Evolutionary conservation across 768 basidiomycete genomes (phyloP), one percentile per base, ranked within the genome.

Genomic region (Inosperma sp.): DNA sequence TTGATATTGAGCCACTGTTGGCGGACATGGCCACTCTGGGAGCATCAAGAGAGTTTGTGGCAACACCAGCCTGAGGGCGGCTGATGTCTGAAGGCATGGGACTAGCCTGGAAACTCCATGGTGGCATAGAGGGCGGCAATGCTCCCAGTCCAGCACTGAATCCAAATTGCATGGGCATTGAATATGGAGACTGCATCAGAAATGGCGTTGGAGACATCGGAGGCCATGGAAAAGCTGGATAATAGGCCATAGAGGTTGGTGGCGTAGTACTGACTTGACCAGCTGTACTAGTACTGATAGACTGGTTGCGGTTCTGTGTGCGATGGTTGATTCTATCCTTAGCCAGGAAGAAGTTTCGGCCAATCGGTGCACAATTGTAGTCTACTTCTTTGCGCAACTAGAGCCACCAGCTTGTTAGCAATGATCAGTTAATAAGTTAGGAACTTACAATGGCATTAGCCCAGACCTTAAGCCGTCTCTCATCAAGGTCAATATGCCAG

Each of bases 401-500:
- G 12, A 7, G 19, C 8, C 19, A 27, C 14, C 40, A 43, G n/a
- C 29, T 25, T 25, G 7, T 47, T 17, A 4, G 25, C 19, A 19
- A 23, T 19, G 27, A 16, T 13, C 7, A 51, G 9, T 25, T 25
- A 2, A 3, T n/a, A 3, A 23, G 41, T 13, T 16, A 29, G 22
- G 13, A 13, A 51, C 49, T 27, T 29, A 51, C 49, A 34, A 51
- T 51, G n/a, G 23, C n/a, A n/a, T 43, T 29, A 13, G 49, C 49
- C 49, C 49, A 51, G 49, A 43, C 26, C n/a, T 16, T 6, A 5
- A 45, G 26, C 22, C 31, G 26, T 22, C 10, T n/a, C 19, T 35
- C 17, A 30, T 45, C 30, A 17, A 52, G 42, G 22, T 44, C 50
- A n/a, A 52, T 30, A 30, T 52, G 50, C 50, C 50, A 52, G 12